phyloP scores from a whole-genome alignment of 1,139 yeast genomes.

The Scheffersomyces segobiensis region DNA sequence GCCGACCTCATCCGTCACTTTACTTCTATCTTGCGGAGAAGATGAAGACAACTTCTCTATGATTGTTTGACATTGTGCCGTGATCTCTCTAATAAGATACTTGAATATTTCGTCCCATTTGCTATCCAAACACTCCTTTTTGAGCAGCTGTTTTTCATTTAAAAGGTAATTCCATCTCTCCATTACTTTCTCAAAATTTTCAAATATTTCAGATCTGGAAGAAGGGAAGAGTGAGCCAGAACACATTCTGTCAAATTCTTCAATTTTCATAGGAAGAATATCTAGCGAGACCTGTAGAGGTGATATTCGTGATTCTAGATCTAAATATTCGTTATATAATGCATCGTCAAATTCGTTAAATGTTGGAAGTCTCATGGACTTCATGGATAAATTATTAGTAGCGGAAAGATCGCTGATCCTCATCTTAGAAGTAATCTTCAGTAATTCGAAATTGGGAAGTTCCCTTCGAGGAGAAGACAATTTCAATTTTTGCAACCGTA shows the following conservation, averaged over 20 bases:
- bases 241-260: slow-evolving; percentile 16
- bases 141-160: slow-evolving; percentile 38
- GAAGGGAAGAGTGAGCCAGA: slow-evolving; percentile 5
- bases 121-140: slow-evolving; percentile 48
- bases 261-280: slow-evolving; percentile 26
- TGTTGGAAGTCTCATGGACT: slow-evolving; percentile 31
- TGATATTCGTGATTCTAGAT: slow-evolving; percentile 34
- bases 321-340: slow-evolving; percentile 30
- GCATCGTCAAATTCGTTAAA: slow-evolving; percentile 30
- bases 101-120: slow-evolving; percentile 58
- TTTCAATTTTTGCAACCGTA: slow-evolving; percentile 40
- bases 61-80: slow-evolving; percentile 24
- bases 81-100: slow-evolving; percentile 42
- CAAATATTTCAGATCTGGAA: slow-evolving; percentile 5
- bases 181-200: slow-evolving; percentile 22
- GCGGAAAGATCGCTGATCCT: slow-evolving; percentile 27
- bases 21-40: neutral
- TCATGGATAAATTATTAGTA: slow-evolving; percentile 15
- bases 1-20: slow-evolving; percentile 15
- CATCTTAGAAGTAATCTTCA: slow-evolving; percentile 41
- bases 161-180: slow-evolving; percentile 43
- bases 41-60: slow-evolving; percentile 22
- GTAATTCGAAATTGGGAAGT: slow-evolving; percentile 40
- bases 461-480: slow-evolving; percentile 43
- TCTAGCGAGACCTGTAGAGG: slow-evolving; percentile 57